A percentile compares a stretch with the other conserved stretches of the same genome.
phyloP scores from a whole-genome alignment of 805 yeast species.

The Cyberlindnera amylophila region DNA sequence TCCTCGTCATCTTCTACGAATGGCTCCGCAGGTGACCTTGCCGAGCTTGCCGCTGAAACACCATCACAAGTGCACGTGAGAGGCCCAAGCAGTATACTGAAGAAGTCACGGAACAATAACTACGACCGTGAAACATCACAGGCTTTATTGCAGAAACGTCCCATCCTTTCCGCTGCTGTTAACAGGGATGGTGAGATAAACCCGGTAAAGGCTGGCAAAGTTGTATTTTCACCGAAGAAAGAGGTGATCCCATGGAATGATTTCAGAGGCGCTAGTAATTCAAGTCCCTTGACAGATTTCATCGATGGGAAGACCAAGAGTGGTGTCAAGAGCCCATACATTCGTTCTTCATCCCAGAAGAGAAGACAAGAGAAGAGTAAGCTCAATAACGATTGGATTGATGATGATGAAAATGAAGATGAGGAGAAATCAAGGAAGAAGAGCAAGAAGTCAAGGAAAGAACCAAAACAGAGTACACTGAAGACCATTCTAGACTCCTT shows the following conservation, averaged over 20 bases:
- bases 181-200: slow-evolving; percentile 28
- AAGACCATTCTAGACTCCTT: slow-evolving; percentile 18
- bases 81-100: slow-evolving; percentile 24
- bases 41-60: slow-evolving; percentile 5
- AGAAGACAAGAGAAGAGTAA: neutral
- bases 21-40: slow-evolving; percentile 2
- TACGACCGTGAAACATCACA: slow-evolving; percentile 21
- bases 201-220: slow-evolving; percentile 32
- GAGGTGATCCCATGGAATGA: slow-evolving; percentile 12
- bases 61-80: slow-evolving; percentile 10
- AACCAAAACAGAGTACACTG: slow-evolving; percentile 7
- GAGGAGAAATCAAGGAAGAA: slow-evolving; percentile 2
- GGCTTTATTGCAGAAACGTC: slow-evolving; percentile 17
- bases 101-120: slow-evolving; percentile 16
- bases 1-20: neutral
- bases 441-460: slow-evolving; percentile 4
- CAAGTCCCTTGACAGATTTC: slow-evolving; percentile 25
- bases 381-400: slow-evolving; percentile 20
- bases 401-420: slow-evolving; percentile 17
- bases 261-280: slow-evolving; percentile 12
- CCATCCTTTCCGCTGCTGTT: slow-evolving; percentile 23
- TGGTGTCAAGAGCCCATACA: slow-evolving; percentile 22
- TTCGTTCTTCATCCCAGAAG: slow-evolving; percentile 15
- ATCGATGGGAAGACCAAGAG: slow-evolving; percentile 18
- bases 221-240: slow-evolving; percentile 35